Percentiles rank a stretch among this genome's conserved stretches.
Evolutionary conservation across 2,329 filamentous ascomycete species (phyloP).

Genomic region (Trichocomaceae sp.): DNA sequence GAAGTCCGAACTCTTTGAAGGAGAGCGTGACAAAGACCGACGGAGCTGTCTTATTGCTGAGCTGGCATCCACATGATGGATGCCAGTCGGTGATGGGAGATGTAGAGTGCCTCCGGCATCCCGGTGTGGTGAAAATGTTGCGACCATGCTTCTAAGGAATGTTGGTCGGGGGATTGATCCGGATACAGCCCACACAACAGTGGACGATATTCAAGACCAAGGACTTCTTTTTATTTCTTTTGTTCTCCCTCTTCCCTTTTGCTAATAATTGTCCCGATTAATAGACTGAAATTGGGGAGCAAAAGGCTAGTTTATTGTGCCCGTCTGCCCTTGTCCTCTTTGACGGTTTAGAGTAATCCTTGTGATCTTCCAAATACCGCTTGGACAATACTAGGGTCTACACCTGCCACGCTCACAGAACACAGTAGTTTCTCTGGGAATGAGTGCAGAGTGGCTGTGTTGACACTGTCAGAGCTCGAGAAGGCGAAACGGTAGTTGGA

Average conservation of each 20-base stretch:
- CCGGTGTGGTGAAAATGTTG: slow-evolving; percentile 44
- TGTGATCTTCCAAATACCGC: not conserved
- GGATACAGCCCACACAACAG: not conserved
- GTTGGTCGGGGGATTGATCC: not conserved
- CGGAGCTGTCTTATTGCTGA: slow-evolving; percentile 75
- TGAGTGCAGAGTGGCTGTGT: slow-evolving; percentile 12
- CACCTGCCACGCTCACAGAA: slow-evolving; percentile 1
- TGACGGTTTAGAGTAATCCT: not conserved
- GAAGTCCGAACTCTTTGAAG: slow-evolving; percentile 70
- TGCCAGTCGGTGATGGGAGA: slow-evolving; percentile 76
- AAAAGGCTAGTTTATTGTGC: not conserved
- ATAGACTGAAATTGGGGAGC: not conserved
- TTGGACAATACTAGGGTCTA: not conserved
- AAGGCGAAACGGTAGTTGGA: not conserved
- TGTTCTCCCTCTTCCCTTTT: not conserved
- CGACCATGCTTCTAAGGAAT: slow-evolving; percentile 34
- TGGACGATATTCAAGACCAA: not conserved
- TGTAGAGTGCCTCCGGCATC: slow-evolving; percentile 69
- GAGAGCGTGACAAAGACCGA: slow-evolving; percentile 86
- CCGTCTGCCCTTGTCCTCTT: not conserved
- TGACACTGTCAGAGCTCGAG: slow-evolving; percentile 12
- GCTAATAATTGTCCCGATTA: not conserved
- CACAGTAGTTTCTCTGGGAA: slow-evolving; percentile 15
- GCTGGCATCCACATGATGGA: slow-evolving; percentile 74
- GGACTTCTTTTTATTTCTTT: not conserved